Base-by-base conservation (phyloP, 2,329 filamentous ascomycete genomes). In the Teratosphaeria gauchensis region DNA sequence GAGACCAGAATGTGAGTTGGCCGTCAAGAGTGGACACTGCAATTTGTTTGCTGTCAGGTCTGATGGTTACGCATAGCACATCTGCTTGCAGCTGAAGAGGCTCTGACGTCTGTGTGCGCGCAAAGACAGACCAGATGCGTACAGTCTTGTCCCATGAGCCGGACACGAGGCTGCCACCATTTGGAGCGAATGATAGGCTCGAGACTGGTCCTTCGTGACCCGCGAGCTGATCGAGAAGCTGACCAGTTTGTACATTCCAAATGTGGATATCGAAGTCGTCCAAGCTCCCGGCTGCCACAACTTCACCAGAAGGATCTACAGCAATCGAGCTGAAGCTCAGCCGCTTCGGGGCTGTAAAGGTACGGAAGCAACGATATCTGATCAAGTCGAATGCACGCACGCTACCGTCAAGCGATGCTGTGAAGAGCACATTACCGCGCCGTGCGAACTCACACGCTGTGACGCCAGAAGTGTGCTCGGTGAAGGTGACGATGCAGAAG, bases 181-280 rank as follows among this genome's bases (percentile, higher is more conserved):
- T 90, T 0, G 92, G 89, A 1, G 92, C 86, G 70, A 99, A 99
- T 2, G 90, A 85, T 30, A 99, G 77, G 1, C 89, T 86, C 4
- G 91, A 94, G 1, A 99, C 88, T 0, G 94, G 94, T 0, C 92
- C 94, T 75, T 99, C 92, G 66, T 99, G 94, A 1, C 94, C 95
- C 6, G 92, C 83, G 28, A 99, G 79, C 64, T 88, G 88, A 71
- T 99, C 94, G 5, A 99, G 84, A 19, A 99, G 80, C 73, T 99
- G 94, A 2, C 94, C 94, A 0, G 92, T 99, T 71, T 99, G 94
- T 3, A 99, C 95, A 4, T 90, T 96, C 94, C 94, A 99, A 62
- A 99, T 89, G 74, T 99, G 92, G 56, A 99, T 90, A 69, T 97
- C 92, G 65, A 96, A 97, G 4, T 92, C 96, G 72, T 99, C 94